Evolutionary conservation across 2,329 filamentous ascomycete species (phyloP).

Genomic region (Clathrospora elynae): DNA sequence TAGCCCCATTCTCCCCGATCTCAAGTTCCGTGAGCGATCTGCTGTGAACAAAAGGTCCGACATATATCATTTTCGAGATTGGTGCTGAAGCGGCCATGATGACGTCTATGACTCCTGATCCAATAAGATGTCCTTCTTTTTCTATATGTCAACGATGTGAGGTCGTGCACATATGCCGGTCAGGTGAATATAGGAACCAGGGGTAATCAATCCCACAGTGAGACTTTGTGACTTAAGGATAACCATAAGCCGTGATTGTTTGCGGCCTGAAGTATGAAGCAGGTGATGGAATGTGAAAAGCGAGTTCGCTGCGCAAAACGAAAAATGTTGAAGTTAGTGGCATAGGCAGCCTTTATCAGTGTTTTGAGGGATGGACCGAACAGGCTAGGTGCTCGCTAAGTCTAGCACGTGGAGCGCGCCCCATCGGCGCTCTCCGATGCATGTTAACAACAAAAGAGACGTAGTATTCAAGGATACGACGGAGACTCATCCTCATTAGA

Average conservation of each 20-base stretch:
- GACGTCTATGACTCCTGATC: neutral
- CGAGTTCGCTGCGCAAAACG: too few species aligned
- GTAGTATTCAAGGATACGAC: too few species aligned
- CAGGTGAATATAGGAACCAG: too few species aligned
- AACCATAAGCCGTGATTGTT: too few species aligned
- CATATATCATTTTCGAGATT: conserved; percentile 55
- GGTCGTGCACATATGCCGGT: too few species aligned
- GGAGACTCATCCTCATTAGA: neutral
- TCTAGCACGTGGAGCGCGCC: conserved; percentile 24
- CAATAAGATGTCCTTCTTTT: too few species aligned
- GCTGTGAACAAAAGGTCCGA: conserved; percentile 67
- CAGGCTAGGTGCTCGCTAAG: conserved; percentile 26
- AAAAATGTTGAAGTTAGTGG: too few species aligned
- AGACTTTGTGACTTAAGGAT: too few species aligned
- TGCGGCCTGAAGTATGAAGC: too few species aligned
- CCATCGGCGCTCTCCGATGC: conserved; percentile 26
- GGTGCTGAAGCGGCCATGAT: conserved; percentile 40
- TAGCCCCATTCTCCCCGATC: conserved; percentile 53
- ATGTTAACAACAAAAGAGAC: conserved; percentile 13
- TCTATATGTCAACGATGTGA: too few species aligned
- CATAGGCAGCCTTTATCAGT: conserved; percentile 23
- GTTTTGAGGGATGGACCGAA: conserved; percentile 6
- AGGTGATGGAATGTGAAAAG: too few species aligned
- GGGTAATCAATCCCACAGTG: too few species aligned
- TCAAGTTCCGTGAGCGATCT: conserved; percentile 56